Base-by-base conservation (phyloP, 345 rosid genomes). In the Aquilaria yunnanensis region DNA sequence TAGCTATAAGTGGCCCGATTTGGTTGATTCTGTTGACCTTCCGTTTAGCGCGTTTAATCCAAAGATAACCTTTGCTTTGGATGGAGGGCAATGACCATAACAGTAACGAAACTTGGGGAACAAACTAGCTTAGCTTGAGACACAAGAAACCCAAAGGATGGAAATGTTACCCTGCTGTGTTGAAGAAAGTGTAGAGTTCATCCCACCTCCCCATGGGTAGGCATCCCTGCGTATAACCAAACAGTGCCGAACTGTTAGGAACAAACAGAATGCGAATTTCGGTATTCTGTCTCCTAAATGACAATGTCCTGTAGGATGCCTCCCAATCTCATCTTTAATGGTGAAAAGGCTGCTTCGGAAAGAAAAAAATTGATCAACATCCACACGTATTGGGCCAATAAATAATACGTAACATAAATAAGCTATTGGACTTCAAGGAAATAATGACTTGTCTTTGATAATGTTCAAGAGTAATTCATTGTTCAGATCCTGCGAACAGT, bases 221-320 rank as follows among this genome's bases (percentile, higher is more conserved):
- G 76, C 90, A 87, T 12, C 94, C 94, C 53, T 71, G 65, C 32
- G 85, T 70, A 66, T 84, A 87, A 60, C 85, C 85, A 67, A 87
- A 84, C 73, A 84, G 41, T 65, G 70, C 73, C 16, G 78, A 70
- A 14, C 72, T 32, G 65, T 77, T 78, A 43, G 53, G 74, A 29
- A 57, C 74, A 68, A 87, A 87, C 14, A 67, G 80, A 63, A 54
- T 32, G 37, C 89, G 84, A 31, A 81, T 71, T 65, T 75, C 66
- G 45, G 69, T 46, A 52, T 56, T 70, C 30, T 77, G 83, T 75
- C 13, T 70, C 78, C 58, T 87, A 84, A 59, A 80, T 72, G 65
- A 82, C 86, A 67, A 82, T 82, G 56, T 87, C 90, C 70, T 87
- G 94, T 69, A 87, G 71, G 60, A 81, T 70, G 16, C 94, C 94